Base-by-base conservation (phyloP, 768 basidiomycete species). In the Lactarius tabidus region DNA sequence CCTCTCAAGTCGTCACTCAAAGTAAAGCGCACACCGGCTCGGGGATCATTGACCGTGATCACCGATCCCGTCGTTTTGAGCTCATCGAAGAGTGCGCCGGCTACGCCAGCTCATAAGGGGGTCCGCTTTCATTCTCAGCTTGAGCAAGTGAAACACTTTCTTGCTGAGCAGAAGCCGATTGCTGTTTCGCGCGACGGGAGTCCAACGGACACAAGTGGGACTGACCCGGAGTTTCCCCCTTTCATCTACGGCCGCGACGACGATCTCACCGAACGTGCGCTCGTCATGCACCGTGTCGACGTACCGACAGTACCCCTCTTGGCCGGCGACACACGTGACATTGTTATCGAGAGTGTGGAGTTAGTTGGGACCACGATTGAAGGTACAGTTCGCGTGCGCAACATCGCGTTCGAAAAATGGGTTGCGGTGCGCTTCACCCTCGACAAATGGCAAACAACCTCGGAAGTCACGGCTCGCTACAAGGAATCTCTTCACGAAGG, bases 371-470 rank as follows among this genome's bases (percentile, higher is more conserved):
- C 76, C 38, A 80, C 79, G 62, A 81, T 98, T 59, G 75, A 81
- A n/a, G 96, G 96, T 29, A 79, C 79, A 45, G 82, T 93, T 52
- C 84, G 86, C 55, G 91, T 96, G 64, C 83, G 86, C 71, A 98
- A 98, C 74, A 73, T 98, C 57, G 85, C 93, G 8, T 98, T 86
- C 77, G 81, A 89, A 71, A 98, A 98, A 78, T 84, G 85, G 80
- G 82, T 98, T 59, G 89, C 87, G 9, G 85, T 94, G 29, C 85
- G 96, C 33, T 98, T 97, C 76, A 98, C 96, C 1, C 84, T 95
- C 70, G 96, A 98, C 74, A 82, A 80, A 70, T 98, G 96, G 96
- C 93, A 94, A 75, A 99, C 96, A 55, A 95, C 93, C 64, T 91
- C 89, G 75, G 96, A 98, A 75, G 91, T 97, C 64, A 84, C 87